Evolutionary conservation across 768 basidiomycete species (phyloP).

Genomic region (Cyclocybe aegerita): DNA sequence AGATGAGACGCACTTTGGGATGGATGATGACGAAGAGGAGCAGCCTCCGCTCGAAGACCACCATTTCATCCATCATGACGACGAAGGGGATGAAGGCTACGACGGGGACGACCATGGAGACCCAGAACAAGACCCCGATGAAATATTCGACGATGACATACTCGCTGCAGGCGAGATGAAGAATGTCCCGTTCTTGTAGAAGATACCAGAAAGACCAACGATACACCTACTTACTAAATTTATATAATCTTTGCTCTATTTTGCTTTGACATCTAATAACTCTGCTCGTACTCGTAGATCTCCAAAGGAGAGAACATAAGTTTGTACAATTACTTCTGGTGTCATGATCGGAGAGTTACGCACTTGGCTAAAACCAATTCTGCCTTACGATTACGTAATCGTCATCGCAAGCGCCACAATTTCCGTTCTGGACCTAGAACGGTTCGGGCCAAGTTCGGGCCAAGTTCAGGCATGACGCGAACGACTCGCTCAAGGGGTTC

Average conservation of each 20-base stretch:
- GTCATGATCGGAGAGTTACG: no score
- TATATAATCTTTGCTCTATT: neutral
- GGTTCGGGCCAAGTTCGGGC: no score
- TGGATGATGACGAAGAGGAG: conserved; percentile 51
- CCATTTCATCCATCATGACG: conserved; percentile 29
- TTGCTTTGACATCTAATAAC: conserved; percentile 1
- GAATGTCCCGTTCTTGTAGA: conserved; percentile 29
- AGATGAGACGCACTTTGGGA: conserved; percentile 55
- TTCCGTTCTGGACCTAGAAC: no score
- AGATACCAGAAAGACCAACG: neutral
- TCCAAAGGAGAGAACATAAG: neutral
- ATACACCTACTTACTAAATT: neutral
- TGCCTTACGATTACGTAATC: no score
- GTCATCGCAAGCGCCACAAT: no score
- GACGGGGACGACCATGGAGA: conserved; percentile 79
- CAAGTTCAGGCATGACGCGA: no score
- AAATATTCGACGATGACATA: conserved; percentile 51
- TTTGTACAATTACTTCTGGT: no score
- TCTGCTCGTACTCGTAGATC: conserved; percentile 1
- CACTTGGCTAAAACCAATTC: no score
- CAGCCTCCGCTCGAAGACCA: conserved; percentile 21
- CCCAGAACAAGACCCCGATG: conserved; percentile 79
- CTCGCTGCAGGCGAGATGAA: conserved; percentile 30
- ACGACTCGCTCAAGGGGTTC: no score
- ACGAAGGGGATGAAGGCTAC: conserved; percentile 47